A percentile compares a stretch with the other conserved stretches of the same genome.
These are phyloP conservation scores for Erodium texanum DNA, from an alignment of 441 rosid species.

Conservation along the genomic window DNA sequence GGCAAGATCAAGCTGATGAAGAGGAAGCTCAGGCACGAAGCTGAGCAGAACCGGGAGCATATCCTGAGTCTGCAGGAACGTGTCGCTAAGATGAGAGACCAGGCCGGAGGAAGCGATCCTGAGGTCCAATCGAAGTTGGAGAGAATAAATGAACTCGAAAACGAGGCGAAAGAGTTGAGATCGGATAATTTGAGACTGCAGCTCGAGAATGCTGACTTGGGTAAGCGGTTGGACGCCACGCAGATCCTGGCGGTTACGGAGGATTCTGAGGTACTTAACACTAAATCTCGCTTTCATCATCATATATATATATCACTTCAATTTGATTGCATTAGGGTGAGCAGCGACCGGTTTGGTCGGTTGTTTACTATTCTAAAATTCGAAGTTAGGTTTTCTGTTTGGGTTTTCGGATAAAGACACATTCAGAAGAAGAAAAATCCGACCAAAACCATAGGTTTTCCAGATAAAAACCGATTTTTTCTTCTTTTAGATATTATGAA, in stretches of 20 bases:
- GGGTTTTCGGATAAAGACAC: too few relatives aligned
- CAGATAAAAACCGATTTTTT: too few relatives aligned
- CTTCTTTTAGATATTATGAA: too few relatives aligned
- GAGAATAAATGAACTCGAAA: conserved; percentile 53
- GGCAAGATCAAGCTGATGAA: conserved; percentile 46
- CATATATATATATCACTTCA: too few relatives aligned
- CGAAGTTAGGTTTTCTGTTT: too few relatives aligned
- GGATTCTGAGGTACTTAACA: conserved; percentile 3
- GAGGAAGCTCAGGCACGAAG: conserved; percentile 54
- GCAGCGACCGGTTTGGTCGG: too few relatives aligned
- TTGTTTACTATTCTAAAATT: too few relatives aligned
- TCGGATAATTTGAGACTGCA: conserved; percentile 45
- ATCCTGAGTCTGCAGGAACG: conserved; percentile 50
- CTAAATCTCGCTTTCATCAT: too few relatives aligned
- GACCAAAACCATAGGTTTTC: too few relatives aligned
- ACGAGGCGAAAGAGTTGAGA: conserved; percentile 53
- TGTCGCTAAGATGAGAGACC: conserved; percentile 57
- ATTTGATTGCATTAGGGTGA: too few relatives aligned
- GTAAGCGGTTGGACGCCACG: not conserved
- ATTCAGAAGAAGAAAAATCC: too few relatives aligned
- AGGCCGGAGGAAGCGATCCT: conserved; percentile 27
- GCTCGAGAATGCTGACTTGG: conserved; percentile 55
- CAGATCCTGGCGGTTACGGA: not conserved
- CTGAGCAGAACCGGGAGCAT: conserved; percentile 62
- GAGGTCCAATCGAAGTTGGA: conserved; percentile 33